These are phyloP conservation scores for Xylaria sp. DNA, from an alignment of 2,329 filamentous ascomycete genomes.

Conservation along the genomic window DNA sequence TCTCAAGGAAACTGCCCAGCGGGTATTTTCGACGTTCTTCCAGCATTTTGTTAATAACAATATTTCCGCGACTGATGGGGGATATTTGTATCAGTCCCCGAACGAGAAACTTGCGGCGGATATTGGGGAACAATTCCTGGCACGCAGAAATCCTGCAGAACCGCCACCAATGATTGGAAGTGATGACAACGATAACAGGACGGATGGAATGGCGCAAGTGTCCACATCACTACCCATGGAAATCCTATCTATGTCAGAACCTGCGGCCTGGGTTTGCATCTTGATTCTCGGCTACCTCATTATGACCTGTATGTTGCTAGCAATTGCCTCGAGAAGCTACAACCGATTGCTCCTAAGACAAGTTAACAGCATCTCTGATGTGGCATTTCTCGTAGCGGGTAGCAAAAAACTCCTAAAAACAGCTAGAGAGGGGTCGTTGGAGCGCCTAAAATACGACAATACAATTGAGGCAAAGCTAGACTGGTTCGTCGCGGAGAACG, in stretches of 20 bases:
- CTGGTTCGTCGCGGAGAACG: neutral
- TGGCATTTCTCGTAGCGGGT: neutral
- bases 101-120: slow-evolving; percentile 1
- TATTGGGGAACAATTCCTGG: neutral
- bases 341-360: neutral
- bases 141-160: neutral
- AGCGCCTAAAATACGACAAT: neutral
- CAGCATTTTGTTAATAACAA: slow-evolving; percentile 10
- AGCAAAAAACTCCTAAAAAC: neutral
- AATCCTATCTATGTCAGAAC: neutral
- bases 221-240: slow-evolving; percentile 1
- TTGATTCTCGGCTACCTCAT: slow-evolving; percentile 1
- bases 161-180: neutral
- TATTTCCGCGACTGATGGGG: neutral
- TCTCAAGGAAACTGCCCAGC: neutral
- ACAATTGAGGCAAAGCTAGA: neutral
- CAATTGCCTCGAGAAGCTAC: neutral
- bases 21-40: slow-evolving; percentile 1
- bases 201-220: neutral
- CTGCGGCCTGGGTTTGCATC: slow-evolving; percentile 7
- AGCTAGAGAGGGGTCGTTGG: neutral
- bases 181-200: neutral
- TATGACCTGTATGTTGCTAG: neutral
- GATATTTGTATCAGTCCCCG: neutral
- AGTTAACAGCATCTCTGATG: slow-evolving; percentile 4